Evolutionary conservation across 2,329 filamentous ascomycete genomes (phyloP), one percentile per base, ranked within the genome.

Genomic region (Chaetomiaceae sp.): DNA sequence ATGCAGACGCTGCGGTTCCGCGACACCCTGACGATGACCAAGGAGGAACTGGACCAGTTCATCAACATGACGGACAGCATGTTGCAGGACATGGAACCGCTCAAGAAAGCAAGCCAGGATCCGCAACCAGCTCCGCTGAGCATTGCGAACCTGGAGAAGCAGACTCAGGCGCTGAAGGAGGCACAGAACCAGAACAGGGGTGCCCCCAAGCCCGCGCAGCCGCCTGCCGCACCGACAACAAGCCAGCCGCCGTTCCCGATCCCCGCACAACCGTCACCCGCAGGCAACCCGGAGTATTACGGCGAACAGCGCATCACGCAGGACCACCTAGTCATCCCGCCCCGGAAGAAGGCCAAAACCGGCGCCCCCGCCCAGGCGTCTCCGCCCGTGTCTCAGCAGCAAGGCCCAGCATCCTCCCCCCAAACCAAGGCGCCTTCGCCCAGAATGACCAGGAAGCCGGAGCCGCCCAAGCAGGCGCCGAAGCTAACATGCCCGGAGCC

Each of bases 311-410:
- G 27, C 27, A 29, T 9, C 10, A 11, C 27, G 27, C 10, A 3
- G 10, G 27, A 29, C 27, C 27, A 76, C 42, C 65, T 83, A 30
- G 71, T 76, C 42, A 64, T 81, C 18, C 80, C 79, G 5, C 66
- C 59, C 4, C 65, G 71, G 12, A 81, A 82, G 63, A 80, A 75
- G 66, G 59, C 66, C 30, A 82, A 76, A 66, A 70, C 70, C 1
- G 67, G 63, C 14, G 56, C 62, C 29, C 51, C 50, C 10, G n/a
- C n/a, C n/a, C 67, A 65, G 9, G 58, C 65, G 4, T 65, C 62
- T 29, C 65, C 70, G 37, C 62, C 68, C 45, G 58, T 58, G 6
- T 43, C 53, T 4, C 64, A 65, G 2, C 65, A 68, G 46, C 65
- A 67, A 47, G 66, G 62, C 45, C 56, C 52, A 66, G 24, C 71